Conservation (phyloP, 2,329 filamentous ascomycete genomes). For the Clonostachys rosea region DNA sequence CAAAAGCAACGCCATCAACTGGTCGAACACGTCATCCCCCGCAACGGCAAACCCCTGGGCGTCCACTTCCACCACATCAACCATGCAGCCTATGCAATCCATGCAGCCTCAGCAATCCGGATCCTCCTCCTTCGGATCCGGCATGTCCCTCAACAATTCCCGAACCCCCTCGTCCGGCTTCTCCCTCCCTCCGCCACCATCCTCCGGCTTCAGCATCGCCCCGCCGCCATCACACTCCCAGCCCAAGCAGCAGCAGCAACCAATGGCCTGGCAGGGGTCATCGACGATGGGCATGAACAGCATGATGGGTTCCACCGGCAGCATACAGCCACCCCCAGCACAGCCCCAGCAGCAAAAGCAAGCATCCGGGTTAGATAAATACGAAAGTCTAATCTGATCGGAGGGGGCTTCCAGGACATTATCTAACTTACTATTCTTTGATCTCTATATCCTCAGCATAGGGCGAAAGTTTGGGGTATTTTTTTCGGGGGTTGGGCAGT, state of each 20-base stretch:
- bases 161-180: constrained; percentile 37
- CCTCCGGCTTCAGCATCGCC: constrained; percentile 39
- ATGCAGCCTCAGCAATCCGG: neutral
- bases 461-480: no score
- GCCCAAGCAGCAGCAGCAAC: constrained; percentile 9
- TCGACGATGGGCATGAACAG: constrained; percentile 10
- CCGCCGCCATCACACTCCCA: constrained; percentile 29
- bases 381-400: constrained; percentile 61
- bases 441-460: no score
- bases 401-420: no score
- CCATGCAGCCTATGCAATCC: constrained; percentile 8
- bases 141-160: constrained; percentile 8
- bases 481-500: no score
- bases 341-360: constrained; percentile 22
- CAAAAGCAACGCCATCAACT: constrained; percentile 39
- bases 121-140: no score
- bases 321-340: constrained; percentile 11
- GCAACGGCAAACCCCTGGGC: constrained; percentile 44
- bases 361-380: constrained; percentile 60
- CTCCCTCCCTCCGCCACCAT: constrained; percentile 52
- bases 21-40: constrained; percentile 28
- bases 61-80: constrained; percentile 20
- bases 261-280: constrained; percentile 6
- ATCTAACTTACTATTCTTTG: no score
- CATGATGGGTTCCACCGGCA: constrained; percentile 14